A percentile compares a stretch with the other conserved stretches of the same genome.
These are phyloP conservation scores for Beauveria sp. DNA, from an alignment of 2,329 filamentous ascomycete species.

Conservation along the genomic window DNA sequence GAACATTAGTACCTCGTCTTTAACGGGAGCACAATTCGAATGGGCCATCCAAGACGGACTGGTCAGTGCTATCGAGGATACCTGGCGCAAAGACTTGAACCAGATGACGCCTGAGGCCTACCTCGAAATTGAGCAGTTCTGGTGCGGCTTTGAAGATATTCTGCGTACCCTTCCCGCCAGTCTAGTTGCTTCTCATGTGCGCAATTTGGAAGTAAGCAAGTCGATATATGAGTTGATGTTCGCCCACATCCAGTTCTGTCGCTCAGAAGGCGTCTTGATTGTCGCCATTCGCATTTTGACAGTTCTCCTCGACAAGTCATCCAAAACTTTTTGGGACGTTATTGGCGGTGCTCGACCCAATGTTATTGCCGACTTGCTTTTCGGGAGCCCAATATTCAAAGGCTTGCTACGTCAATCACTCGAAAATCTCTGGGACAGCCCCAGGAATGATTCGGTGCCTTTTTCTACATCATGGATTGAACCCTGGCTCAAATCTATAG, in stretches of 20 bases:
- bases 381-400: slow-evolving; percentile 61
- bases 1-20: slow-evolving; percentile 46
- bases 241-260: slow-evolving; percentile 44
- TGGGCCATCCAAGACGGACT: slow-evolving; percentile 77
- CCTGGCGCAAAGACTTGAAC: slow-evolving; percentile 40
- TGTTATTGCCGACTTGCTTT: slow-evolving; percentile 76
- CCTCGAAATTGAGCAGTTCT: slow-evolving; percentile 60
- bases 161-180: slow-evolving; percentile 65
- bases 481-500: slow-evolving; percentile 70
- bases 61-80: slow-evolving; percentile 55
- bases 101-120: slow-evolving; percentile 27
- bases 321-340: slow-evolving; percentile 80
- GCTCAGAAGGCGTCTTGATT: slow-evolving; percentile 52
- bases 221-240: slow-evolving; percentile 54
- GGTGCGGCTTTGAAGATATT: slow-evolving; percentile 69
- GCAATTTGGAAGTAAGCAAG: slow-evolving; percentile 64
- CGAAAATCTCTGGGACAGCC: slow-evolving; percentile 31
- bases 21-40: slow-evolving; percentile 72
- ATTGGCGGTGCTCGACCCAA: slow-evolving; percentile 74
- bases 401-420: slow-evolving; percentile 55
- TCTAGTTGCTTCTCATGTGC: slow-evolving; percentile 69
- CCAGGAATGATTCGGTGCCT: slow-evolving; percentile 44
- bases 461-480: slow-evolving; percentile 72
- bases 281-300: slow-evolving; percentile 65
- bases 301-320: slow-evolving; percentile 64